Evolutionary conservation across 2,329 filamentous ascomycete genomes (phyloP).

Genomic region (Atkinsonella hypoxylon): DNA sequence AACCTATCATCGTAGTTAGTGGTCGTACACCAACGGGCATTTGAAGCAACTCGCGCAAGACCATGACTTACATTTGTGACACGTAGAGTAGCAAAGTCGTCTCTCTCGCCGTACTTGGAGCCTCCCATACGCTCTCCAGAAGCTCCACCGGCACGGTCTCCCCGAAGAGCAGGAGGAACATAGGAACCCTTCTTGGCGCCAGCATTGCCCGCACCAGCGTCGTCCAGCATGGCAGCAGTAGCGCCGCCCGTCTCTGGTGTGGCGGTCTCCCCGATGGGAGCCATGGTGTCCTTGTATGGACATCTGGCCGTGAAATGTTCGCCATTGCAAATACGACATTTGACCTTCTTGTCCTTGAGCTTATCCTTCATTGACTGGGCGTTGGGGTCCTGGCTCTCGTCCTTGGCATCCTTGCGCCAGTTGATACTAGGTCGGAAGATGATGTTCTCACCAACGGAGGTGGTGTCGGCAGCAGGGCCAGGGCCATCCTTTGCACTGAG

Average conservation of each 20-base stretch:
- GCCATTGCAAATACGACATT: conserved; percentile 96
- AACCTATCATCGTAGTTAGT: conserved; percentile 41
- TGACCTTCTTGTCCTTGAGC: conserved; percentile 98
- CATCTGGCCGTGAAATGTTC: conserved; percentile 99
- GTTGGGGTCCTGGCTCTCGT: conserved; percentile 63
- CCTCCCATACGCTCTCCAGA: conserved; percentile 67
- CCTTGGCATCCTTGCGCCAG: conserved; percentile 84
- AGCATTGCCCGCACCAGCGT: conserved; percentile 31
- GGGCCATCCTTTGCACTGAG: conserved; percentile 70
- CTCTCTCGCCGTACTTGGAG: conserved; percentile 83
- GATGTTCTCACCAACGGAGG: conserved; percentile 94
- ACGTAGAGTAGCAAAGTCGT: conserved; percentile 89
- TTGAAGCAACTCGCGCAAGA: background rate
- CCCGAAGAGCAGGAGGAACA: conserved; percentile 85
- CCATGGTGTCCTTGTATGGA: conserved; percentile 99
- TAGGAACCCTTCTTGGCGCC: conserved; percentile 70
- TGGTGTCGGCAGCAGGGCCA: conserved; percentile 81
- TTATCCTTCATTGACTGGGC: conserved; percentile 66
- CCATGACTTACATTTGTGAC: conserved; percentile 81
- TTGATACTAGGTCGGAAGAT: conserved; percentile 86
- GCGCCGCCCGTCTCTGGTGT: conserved; percentile 36
- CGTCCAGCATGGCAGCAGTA: conserved; percentile 41
- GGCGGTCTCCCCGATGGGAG: conserved; percentile 57
- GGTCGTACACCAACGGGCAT: conserved; percentile 15
- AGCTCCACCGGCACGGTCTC: conserved; percentile 40